Conservation (phyloP, 208 protist genomes). For the Acanthamoeba divionensis region DNA sequence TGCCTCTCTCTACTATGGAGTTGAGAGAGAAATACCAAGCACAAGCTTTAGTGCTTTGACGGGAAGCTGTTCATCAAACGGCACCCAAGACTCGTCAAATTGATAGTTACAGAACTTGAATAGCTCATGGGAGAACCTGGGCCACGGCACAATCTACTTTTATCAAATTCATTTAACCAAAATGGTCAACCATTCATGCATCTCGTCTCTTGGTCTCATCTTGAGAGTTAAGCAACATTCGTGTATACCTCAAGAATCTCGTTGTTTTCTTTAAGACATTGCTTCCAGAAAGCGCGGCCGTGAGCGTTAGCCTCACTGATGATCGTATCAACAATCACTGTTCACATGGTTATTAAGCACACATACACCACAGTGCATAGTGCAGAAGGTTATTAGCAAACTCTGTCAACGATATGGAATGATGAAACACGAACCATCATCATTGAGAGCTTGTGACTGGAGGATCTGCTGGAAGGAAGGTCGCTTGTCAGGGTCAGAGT, state of each 20-base stretch:
- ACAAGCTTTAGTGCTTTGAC: slow-evolving; percentile 38
- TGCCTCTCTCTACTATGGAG: neutral
- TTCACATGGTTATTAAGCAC: neutral
- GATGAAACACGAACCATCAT: neutral
- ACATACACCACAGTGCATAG: too few species aligned
- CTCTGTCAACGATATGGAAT: too few species aligned
- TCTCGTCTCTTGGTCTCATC: too few species aligned
- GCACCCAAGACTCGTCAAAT: slow-evolving; percentile 12
- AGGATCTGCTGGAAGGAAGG: slow-evolving; percentile 50
- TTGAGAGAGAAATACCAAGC: neutral
- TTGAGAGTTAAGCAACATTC: too few species aligned
- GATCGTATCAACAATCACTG: slow-evolving; percentile 14
- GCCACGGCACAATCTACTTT: neutral
- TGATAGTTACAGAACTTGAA: slow-evolving; percentile 23
- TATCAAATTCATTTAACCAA: neutral
- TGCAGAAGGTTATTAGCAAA: too few species aligned
- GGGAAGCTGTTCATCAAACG: slow-evolving; percentile 13
- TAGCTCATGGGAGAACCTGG: neutral
- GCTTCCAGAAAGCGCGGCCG: slow-evolving; percentile 17
- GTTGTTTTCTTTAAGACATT: neutral
- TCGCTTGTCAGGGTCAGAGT: slow-evolving; percentile 28
- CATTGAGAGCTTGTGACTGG: slow-evolving; percentile 9
- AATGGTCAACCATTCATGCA: neutral
- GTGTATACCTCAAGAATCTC: too few species aligned
- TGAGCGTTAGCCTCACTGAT: slow-evolving; percentile 39